Evolutionary conservation across 164 flowering plant species (phyloP).

Genomic region (Sedum album): DNA sequence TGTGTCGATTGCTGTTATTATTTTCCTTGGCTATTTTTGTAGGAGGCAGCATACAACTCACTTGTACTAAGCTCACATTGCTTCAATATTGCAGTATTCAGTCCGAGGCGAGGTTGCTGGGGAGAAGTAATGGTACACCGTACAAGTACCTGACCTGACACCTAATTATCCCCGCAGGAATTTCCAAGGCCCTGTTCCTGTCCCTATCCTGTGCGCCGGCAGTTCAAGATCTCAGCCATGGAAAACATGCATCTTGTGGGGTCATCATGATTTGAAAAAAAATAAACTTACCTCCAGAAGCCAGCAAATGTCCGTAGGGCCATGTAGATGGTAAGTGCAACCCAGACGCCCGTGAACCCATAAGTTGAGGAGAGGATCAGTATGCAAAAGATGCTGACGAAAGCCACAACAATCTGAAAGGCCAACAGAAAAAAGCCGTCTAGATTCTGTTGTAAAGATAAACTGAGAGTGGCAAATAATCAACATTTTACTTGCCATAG

Average conservation of each 20-base stretch:
- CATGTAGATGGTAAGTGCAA: constrained; percentile 79
- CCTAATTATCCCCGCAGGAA: constrained; percentile 25
- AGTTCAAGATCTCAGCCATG: neutral
- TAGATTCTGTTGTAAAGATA: neutral
- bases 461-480: neutral
- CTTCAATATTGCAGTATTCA: neutral
- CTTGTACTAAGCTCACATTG: neutral
- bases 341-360: constrained; percentile 83
- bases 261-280: neutral
- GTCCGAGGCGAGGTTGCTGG: neutral
- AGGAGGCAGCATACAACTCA: neutral
- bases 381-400: constrained; percentile 55
- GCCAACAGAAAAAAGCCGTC: neutral
- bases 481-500: constrained; percentile 45
- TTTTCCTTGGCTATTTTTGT: neutral
- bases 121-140: neutral
- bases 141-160: neutral
- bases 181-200: constrained; percentile 59
- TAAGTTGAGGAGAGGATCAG: constrained; percentile 39
- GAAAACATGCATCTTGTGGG: neutral
- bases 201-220: constrained; percentile 45
- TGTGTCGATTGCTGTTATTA: neutral
- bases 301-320: constrained; percentile 60
- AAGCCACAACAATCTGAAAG: constrained; percentile 65
- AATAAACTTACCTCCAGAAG: constrained; percentile 54